A percentile compares a stretch with the other conserved stretches of the same genome.
Evolutionary conservation across 75 land plant genomes (phyloP).

Genomic region (Cunninghamia lanceolata): DNA sequence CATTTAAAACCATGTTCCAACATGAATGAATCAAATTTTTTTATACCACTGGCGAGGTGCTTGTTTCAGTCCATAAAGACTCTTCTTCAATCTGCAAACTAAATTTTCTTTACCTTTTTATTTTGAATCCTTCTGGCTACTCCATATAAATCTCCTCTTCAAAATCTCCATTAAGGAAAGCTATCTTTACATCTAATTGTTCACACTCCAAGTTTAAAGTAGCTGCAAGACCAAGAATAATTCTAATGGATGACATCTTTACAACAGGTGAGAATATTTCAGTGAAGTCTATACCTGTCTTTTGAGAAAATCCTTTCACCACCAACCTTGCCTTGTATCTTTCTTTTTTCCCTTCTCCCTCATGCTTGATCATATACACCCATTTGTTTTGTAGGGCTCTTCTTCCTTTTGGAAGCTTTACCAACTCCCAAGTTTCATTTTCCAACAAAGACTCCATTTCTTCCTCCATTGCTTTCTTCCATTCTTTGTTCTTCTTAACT

Average conservation of each 20-base stretch:
- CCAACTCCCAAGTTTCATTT: conserved; percentile 14
- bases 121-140: conserved; percentile 14
- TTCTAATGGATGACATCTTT: conserved; percentile 14
- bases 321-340: conserved; percentile 16
- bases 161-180: conserved; percentile 21
- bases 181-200: conserved; percentile 18
- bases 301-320: conserved; percentile 14
- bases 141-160: conserved; percentile 30
- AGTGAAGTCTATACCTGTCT: conserved; percentile 17
- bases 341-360: neutral
- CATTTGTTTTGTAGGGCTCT: conserved; percentile 14
- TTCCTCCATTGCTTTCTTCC: conserved; percentile 13
- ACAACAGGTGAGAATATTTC: conserved; percentile 26
- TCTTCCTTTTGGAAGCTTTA: conserved; percentile 4
- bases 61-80: conserved; percentile 26
- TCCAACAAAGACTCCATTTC: conserved; percentile 14
- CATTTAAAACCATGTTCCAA: neutral
- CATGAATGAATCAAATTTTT: conserved; percentile 10
- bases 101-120: conserved; percentile 16
- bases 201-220: conserved; percentile 7
- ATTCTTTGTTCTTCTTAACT: neutral
- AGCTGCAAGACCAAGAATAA: conserved; percentile 2
- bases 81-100: conserved; percentile 10
- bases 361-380: conserved; percentile 8
- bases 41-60: conserved; percentile 12